A percentile compares a stretch with the other conserved stretches of the same genome.
phyloP scores from a whole-genome alignment of 2,329 filamentous ascomycete genomes.

The Paecilomyces sp. region DNA sequence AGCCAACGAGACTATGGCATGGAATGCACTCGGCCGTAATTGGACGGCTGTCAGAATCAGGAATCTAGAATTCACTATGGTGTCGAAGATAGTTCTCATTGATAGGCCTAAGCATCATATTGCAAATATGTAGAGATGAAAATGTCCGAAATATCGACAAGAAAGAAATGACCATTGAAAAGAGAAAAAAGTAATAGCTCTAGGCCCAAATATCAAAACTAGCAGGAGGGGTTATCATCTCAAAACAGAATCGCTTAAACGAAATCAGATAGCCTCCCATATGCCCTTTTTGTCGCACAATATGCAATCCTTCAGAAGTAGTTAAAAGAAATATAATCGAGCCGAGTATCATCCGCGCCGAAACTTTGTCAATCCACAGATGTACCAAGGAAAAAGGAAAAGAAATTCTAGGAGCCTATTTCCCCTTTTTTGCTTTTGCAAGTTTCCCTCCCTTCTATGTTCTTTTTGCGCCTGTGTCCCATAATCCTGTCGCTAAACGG shows the following conservation, averaged over 20 bases:
- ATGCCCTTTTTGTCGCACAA: slow-evolving; percentile 15
- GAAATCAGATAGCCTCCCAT: slow-evolving; percentile 24
- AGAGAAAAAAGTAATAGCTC: background rate
- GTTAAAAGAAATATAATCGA: slow-evolving; percentile 1
- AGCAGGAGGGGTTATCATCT: background rate
- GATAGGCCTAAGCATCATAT: background rate
- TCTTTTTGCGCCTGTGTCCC: background rate
- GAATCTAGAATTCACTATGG: background rate
- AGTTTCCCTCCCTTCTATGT: background rate
- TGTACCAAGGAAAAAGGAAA: background rate
- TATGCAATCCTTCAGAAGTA: background rate
- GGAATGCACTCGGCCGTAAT: too few relatives aligned
- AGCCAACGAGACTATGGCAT: too few relatives aligned
- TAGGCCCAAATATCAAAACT: background rate
- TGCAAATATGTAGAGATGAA: background rate
- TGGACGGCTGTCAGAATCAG: background rate
- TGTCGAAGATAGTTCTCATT: background rate
- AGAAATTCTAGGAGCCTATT: background rate
- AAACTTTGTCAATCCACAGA: slow-evolving; percentile 1
- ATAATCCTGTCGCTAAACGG: background rate
- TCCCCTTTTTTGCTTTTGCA: background rate
- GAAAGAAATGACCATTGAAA: background rate
- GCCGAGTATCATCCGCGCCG: slow-evolving; percentile 1
- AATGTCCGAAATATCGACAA: background rate
- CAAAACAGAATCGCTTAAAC: background rate